Evolutionary conservation across 2,329 filamentous ascomycete genomes (phyloP), one percentile per base, ranked within the genome.

Genomic region (Diaporthe citriasiana): DNA sequence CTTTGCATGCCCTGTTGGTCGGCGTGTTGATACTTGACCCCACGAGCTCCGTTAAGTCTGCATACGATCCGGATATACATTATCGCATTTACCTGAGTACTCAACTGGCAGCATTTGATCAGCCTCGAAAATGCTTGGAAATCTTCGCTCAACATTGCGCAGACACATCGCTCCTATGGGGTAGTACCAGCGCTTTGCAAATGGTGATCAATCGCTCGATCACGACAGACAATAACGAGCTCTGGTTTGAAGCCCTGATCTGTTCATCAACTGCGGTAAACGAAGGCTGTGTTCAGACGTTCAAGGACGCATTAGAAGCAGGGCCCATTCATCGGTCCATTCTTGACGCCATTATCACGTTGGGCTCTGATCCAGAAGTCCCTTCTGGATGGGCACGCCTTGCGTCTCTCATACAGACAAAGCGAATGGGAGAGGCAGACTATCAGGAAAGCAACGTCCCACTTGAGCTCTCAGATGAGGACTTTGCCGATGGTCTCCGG

Each of bases 211-310:
- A 38, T 5, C n/a, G 1, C 9, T 13, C 30, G 3, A 19, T 33
- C 17, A 1, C 0, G 3, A 2, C 1, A 7, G 0, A 12, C 1
- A 12, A 3, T 15, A 10, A 33, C 5, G 3, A 9, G 3, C 1
- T 22, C 2, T 57, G 55, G 55, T 9, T 38, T 12, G 0, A 15
- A 1, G 33, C 55, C 25, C 33, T 57, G 5, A n/a, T 38, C 4
- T 15, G 1, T 8, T 4, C 5, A 25, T 57, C 55, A 17, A 57
- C 55, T 17, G 10, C 15, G 0, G 33, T 57, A 6, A 2, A 30
- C 6, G 55, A 57, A 8, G 33, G 6, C n/a, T 57, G 19, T 35
- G n/a, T 57, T 2, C 1, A n/a, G 1, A 0, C 2, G 2, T 12
- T 57, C 33, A 38, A 5, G 27, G 3, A 4, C 2, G 1, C 0